Evolutionary conservation across 495 filamentous ascomycete genomes (phyloP).

Genomic region (Pseudotulostoma volvatum): DNA sequence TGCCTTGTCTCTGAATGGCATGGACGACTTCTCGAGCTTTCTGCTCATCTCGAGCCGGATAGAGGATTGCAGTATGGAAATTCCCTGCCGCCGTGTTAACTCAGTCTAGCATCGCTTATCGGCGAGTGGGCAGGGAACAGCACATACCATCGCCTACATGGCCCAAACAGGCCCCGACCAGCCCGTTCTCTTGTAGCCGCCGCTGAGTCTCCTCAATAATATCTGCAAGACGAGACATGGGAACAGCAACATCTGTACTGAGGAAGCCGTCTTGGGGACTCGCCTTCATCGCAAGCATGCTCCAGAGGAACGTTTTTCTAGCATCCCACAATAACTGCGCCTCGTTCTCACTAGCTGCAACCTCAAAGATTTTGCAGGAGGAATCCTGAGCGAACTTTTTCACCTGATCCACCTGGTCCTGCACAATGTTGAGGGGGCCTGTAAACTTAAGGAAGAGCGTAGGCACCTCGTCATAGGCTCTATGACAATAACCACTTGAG

Average conservation of each 20-base stretch:
- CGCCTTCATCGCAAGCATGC: conserved; percentile 30
- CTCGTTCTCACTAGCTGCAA: conserved; percentile 53
- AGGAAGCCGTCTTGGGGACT: conserved; percentile 39
- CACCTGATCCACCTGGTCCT: conserved; percentile 68
- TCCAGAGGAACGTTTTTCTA: conserved; percentile 74
- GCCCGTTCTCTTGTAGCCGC: background rate
- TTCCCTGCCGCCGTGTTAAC: conserved; percentile 25
- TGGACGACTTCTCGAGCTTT: conserved; percentile 67
- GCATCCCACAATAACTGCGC: conserved; percentile 72
- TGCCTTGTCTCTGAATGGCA: conserved; percentile 71
- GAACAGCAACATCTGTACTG: conserved; percentile 81
- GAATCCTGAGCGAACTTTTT: conserved; percentile 44
- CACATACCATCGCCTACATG: conserved; percentile 60
- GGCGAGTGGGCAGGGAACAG: background rate
- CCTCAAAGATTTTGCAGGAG: conserved; percentile 57
- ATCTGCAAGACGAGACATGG: conserved; percentile 69
- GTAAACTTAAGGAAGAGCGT: conserved; percentile 94
- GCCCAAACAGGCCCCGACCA: conserved; percentile 27
- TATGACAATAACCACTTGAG: conserved; percentile 50
- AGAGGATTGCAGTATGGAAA: conserved; percentile 83
- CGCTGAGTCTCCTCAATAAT: conserved; percentile 38
- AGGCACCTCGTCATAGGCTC: conserved; percentile 59
- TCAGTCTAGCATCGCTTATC: background rate
- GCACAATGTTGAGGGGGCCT: conserved; percentile 56
- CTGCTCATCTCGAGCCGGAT: conserved; percentile 46